Conservation (phyloP, 1,284 basidiomycete genomes). For the Trichosporon sp. region DNA sequence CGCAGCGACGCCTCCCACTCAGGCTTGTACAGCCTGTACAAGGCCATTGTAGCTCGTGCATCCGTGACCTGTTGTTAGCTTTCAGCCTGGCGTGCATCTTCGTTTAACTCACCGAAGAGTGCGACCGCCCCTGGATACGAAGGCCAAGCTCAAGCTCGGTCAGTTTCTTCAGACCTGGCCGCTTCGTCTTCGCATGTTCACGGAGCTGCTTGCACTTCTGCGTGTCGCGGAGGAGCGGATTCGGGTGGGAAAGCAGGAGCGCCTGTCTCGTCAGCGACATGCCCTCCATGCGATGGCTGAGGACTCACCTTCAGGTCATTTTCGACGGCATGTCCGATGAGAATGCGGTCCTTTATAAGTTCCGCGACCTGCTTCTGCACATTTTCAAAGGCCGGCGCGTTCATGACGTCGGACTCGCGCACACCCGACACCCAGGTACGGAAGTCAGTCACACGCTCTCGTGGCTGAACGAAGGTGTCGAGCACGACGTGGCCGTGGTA, state of each 20-base stretch:
- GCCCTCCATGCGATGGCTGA: not conserved
- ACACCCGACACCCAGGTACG: constrained; percentile 89
- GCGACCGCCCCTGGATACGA: constrained; percentile 80
- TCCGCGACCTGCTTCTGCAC: constrained; percentile 76
- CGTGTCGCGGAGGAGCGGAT: constrained; percentile 73
- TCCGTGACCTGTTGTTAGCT: constrained; percentile 65
- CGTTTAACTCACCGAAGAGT: constrained; percentile 64
- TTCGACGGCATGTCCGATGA: constrained; percentile 90
- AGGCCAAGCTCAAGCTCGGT: constrained; percentile 74
- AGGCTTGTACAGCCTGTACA: constrained; percentile 80
- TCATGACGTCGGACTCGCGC: constrained; percentile 64
- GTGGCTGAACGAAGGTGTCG: constrained; percentile 81
- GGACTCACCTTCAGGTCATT: constrained; percentile 76
- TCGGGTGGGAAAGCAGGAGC: constrained; percentile 83
- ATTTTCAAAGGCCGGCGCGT: constrained; percentile 73
- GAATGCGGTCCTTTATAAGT: constrained; percentile 68
- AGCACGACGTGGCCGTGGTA: constrained; percentile 74
- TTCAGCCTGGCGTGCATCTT: not conserved
- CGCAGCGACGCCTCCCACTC: constrained; percentile 65
- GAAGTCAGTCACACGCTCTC: constrained; percentile 88
- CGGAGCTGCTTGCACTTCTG: constrained; percentile 56
- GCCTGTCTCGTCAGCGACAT: constrained; percentile 55
- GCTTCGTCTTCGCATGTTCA: constrained; percentile 56
- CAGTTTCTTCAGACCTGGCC: constrained; percentile 73
- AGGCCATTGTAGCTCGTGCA: constrained; percentile 90